phyloP scores from a whole-genome alignment of 2,329 filamentous ascomycete species.

The Boeremia lycopersici region DNA sequence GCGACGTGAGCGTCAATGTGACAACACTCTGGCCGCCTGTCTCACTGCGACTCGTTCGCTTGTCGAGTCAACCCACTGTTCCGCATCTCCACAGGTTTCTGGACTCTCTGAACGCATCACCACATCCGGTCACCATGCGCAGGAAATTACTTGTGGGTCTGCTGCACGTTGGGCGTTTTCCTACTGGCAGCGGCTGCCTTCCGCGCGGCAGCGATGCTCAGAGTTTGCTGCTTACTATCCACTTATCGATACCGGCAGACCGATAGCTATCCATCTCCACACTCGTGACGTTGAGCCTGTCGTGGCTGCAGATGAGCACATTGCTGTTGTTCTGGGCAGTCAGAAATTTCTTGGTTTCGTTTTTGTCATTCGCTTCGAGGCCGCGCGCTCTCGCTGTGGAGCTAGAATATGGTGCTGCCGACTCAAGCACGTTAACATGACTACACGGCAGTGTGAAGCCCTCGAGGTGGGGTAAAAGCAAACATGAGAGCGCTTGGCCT shows the following conservation, averaged over 20 bases:
- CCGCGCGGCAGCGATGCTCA: conserved; percentile 32
- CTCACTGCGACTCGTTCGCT: conserved; percentile 24
- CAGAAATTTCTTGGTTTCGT: conserved; percentile 30
- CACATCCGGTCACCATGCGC: conserved; percentile 30
- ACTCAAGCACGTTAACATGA: conserved; percentile 15
- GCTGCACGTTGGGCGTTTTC: conserved; percentile 20
- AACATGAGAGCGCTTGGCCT: conserved; percentile 3
- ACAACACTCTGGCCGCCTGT: conserved; percentile 20
- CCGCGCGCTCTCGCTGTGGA: conserved; percentile 23
- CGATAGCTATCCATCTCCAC: conserved; percentile 40
- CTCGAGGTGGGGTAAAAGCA: conserved; percentile 18
- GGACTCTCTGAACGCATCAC: conserved; percentile 30
- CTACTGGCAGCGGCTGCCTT: conserved; percentile 26
- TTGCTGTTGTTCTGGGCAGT: conserved; percentile 14
- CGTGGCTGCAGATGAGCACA: conserved; percentile 12
- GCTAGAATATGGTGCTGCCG: conserved; percentile 6
- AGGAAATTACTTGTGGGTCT: conserved; percentile 44
- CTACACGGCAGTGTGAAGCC: conserved; percentile 1
- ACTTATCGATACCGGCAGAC: conserved; percentile 39
- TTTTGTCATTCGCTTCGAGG: conserved; percentile 14
- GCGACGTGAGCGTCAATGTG: conserved; percentile 27
- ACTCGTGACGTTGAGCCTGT: conserved; percentile 25
- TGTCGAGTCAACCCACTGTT: conserved; percentile 15
- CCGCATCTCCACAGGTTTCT: conserved; percentile 29
- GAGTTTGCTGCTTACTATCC: conserved; percentile 40